Percentiles rank a stretch among this genome's conserved stretches.
Evolutionary conservation across 2,329 filamentous ascomycete genomes (phyloP).

Genomic region (Pestalotiopsis sp.): DNA sequence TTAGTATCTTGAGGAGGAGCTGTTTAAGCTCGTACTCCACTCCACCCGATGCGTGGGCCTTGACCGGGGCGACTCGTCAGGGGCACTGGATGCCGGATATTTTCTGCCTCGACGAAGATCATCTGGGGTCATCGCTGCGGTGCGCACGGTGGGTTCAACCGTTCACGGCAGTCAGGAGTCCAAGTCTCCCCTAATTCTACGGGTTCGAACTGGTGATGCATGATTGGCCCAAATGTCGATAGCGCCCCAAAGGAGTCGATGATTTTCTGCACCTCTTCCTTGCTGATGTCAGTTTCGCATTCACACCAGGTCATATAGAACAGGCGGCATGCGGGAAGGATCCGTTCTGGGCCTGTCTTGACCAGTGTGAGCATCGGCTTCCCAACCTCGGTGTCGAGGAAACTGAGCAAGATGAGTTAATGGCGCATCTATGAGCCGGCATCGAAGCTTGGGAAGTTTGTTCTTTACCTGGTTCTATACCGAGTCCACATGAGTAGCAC

Average conservation of each 20-base stretch:
- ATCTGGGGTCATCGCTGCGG: conserved; percentile 15
- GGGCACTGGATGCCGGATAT: conserved; percentile 15
- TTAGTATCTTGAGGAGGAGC: background rate
- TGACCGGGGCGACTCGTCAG: conserved; percentile 18
- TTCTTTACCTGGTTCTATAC: background rate
- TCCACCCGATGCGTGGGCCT: conserved; percentile 14
- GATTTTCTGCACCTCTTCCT: conserved; percentile 3
- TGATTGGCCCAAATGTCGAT: conserved; percentile 13
- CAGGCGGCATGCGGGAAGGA: conserved; percentile 7
- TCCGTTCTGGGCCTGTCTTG: conserved; percentile 1
- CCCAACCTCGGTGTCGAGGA: background rate
- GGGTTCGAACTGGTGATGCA: background rate
- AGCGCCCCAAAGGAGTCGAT: conserved; percentile 1
- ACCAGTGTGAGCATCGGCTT: background rate
- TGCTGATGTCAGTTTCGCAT: conserved; percentile 12
- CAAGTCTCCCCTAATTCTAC: conserved; percentile 13
- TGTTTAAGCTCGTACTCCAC: conserved; percentile 19
- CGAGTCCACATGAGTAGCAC: background rate
- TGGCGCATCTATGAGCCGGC: background rate
- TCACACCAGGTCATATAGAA: conserved; percentile 5
- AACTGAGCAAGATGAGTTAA: background rate
- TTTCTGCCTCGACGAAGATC: conserved; percentile 16
- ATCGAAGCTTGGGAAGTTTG: background rate
- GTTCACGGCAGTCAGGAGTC: conserved; percentile 17
- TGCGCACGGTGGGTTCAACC: conserved; percentile 11